Percentiles rank a stretch among this genome's conserved stretches.
Conservation (phyloP, 1,284 basidiomycete genomes). For the Cryptococcus depauperatus region DNA sequence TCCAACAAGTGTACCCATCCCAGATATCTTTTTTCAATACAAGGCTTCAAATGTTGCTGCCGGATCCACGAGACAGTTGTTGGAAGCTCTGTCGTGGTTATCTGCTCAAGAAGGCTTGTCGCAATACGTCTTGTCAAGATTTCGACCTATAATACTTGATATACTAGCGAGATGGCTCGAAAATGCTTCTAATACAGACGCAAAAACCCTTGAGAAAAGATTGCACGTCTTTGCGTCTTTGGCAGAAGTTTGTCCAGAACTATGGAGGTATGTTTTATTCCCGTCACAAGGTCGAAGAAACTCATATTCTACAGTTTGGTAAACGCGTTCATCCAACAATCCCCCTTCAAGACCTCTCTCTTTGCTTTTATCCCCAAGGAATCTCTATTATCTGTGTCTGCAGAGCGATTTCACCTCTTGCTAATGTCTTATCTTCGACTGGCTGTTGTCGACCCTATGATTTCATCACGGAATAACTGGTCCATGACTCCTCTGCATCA, state of each 20-base stretch:
- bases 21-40: slow-evolving; percentile 12
- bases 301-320: slow-evolving; percentile 10
- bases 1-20: slow-evolving; percentile 4
- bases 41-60: background rate
- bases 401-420: slow-evolving; percentile 54
- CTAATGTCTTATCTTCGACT: slow-evolving; percentile 75
- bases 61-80: slow-evolving; percentile 10
- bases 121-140: slow-evolving; percentile 22
- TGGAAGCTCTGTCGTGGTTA: slow-evolving; percentile 21
- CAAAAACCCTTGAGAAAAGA: slow-evolving; percentile 28
- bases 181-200: background rate
- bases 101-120: slow-evolving; percentile 17
- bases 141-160: slow-evolving; percentile 33
- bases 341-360: slow-evolving; percentile 27
- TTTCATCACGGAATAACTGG: slow-evolving; percentile 61
- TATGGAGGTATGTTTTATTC: slow-evolving; percentile 36
- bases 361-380: slow-evolving; percentile 16
- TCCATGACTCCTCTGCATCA: slow-evolving; percentile 51
- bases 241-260: slow-evolving; percentile 26
- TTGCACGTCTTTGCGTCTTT: slow-evolving; percentile 26
- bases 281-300: slow-evolving; percentile 1
- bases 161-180: slow-evolving; percentile 38
- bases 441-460: slow-evolving; percentile 59
- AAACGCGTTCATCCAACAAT: slow-evolving; percentile 45
- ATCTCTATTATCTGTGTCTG: slow-evolving; percentile 49